Base-by-base conservation (phyloP, 345 rosid species). In the Brassica incana region DNA sequence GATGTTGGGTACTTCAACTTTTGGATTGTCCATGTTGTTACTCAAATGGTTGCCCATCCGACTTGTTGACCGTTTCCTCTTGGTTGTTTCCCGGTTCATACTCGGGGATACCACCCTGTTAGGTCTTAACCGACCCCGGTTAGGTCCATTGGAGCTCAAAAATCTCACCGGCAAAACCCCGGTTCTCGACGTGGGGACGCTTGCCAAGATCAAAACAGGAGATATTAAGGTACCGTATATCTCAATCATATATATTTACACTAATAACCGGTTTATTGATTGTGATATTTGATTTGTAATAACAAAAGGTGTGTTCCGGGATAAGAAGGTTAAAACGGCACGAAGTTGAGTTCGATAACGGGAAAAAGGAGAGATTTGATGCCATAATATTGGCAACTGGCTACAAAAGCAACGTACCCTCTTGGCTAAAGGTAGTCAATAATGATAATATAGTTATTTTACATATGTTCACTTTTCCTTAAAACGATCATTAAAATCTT, bases 361-460 rank as follows among this genome's bases (percentile, higher is more conserved):
- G 98, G 6, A 84, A 75, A 76, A 74, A 52, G 0, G 93, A 87
- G 84, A 80, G 82, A 52, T 92, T 89, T 81, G 98, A 92, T 73
- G 94, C 97, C 63, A 90, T 95, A 50, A 81, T 95, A 64, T 83
- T 92, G 50, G 99, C 99, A 81, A 92, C 99, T 2, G 99, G 99
- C 62, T 95, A 95, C 84, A 92, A 87, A 87, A 95, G 95, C 88
- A 92, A 91, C 20, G 97, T 92, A 71, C 96, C 96, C 71, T 73
- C 81, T 78, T 95, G 99, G 99, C 84, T 95, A 78, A 91, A 95
- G 98, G 99, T 95, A 76, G 23, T 69, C 67, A 36, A 25, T 27
- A 33, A 18, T 73, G 67, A 76, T 72, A 61, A 68, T 66, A 36
- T 64, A 3, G 36, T 43, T 76, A 67, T 69, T 25, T 60, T 56